A percentile compares a stretch with the other conserved stretches of the same genome.
These are phyloP conservation scores for Fragosphaeria purpurea DNA, from an alignment of 2,329 filamentous ascomycete species.

Conservation along the genomic window DNA sequence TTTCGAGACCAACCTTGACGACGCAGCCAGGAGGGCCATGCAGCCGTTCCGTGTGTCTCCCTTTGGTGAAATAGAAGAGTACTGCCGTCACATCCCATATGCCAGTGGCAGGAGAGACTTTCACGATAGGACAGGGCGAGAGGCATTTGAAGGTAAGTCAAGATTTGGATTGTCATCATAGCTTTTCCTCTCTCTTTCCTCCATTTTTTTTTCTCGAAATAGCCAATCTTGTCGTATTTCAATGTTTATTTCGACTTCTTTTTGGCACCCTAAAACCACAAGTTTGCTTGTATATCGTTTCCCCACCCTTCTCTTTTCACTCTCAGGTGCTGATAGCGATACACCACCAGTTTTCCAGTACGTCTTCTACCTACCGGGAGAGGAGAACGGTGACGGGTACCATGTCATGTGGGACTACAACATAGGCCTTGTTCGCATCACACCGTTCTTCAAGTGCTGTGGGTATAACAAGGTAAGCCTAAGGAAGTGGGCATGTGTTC, in stretches of 20 bases:
- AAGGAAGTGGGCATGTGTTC: background rate
- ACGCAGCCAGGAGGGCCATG: conserved; percentile 47
- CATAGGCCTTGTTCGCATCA: conserved; percentile 85
- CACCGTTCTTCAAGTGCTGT: conserved; percentile 86
- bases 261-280: too few species aligned
- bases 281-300: too few species aligned
- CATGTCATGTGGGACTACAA: conserved; percentile 97
- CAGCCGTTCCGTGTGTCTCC: conserved; percentile 56
- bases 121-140: conserved; percentile 72
- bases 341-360: conserved; percentile 64
- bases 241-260: too few species aligned
- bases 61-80: conserved; percentile 50
- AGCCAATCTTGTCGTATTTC: background rate
- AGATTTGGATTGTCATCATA: too few species aligned
- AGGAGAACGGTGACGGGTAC: conserved; percentile 48
- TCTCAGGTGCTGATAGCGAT: conserved; percentile 2
- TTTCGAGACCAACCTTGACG: conserved; percentile 52
- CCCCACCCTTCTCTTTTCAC: too few species aligned
- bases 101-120: conserved; percentile 91
- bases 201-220: background rate
- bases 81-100: conserved; percentile 75
- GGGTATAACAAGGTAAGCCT: conserved; percentile 72
- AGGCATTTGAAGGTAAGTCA: conserved; percentile 72
- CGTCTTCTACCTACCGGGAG: conserved; percentile 60
- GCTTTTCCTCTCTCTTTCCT: too few species aligned